A percentile compares a stretch with the other conserved stretches of the same genome.
Conservation (phyloP, 169 alveolate species). For the Cryptosporidium sp. region DNA sequence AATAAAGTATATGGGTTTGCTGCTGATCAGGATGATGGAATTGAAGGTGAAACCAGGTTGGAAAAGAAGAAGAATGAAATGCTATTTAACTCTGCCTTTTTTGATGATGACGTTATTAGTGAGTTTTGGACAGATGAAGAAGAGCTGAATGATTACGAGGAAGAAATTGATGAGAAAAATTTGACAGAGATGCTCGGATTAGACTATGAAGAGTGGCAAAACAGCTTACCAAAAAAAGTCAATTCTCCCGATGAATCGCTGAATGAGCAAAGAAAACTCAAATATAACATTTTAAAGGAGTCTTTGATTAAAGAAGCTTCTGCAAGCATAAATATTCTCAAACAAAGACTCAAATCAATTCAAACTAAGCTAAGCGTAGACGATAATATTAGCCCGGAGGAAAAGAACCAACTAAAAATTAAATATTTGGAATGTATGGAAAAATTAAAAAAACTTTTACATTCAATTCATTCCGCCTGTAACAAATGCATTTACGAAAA, state of each 20-base stretch:
- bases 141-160: slow-evolving; percentile 14
- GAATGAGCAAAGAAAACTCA: slow-evolving; percentile 23
- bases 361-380: slow-evolving; percentile 2
- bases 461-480: slow-evolving; percentile 50
- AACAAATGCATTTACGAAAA: slow-evolving; percentile 51
- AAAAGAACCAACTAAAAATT: background rate
- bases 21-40: slow-evolving; percentile 19
- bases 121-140: slow-evolving; percentile 76
- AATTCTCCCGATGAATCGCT: slow-evolving; percentile 30
- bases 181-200: slow-evolving; percentile 43
- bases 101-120: slow-evolving; percentile 62
- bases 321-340: slow-evolving; percentile 13
- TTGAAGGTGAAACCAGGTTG: slow-evolving; percentile 51
- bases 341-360: slow-evolving; percentile 29
- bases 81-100: slow-evolving; percentile 12
- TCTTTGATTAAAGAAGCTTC: slow-evolving; percentile 61
- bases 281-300: slow-evolving; percentile 20
- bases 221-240: background rate
- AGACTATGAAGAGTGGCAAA: slow-evolving; percentile 57
- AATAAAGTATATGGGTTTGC: slow-evolving; percentile 19
- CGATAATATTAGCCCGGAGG: background rate
- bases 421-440: slow-evolving; percentile 9
- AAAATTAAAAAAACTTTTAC: slow-evolving; percentile 6
- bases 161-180: slow-evolving; percentile 53
- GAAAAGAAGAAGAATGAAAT: slow-evolving; percentile 57